Evolutionary conservation across 1,284 basidiomycete species (phyloP).

Genomic region (Trichosporon ovoides): DNA sequence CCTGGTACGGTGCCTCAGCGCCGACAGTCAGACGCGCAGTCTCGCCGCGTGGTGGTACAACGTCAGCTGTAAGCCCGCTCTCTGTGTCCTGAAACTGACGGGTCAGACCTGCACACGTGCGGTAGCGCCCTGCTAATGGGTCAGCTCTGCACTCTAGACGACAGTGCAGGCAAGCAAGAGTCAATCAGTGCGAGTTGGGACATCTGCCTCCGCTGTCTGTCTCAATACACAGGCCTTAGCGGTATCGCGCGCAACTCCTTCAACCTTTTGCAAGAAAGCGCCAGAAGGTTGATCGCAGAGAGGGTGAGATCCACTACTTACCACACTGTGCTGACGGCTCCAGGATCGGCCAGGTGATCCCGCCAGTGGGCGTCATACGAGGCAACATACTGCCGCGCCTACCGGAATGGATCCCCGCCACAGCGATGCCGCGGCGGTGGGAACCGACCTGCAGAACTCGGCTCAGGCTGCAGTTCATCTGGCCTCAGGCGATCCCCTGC

Average conservation of each 20-base stretch:
- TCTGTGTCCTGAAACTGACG: background rate
- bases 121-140: constrained; percentile 1
- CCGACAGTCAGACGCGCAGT: background rate
- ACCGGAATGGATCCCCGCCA: too few species aligned
- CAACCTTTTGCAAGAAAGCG: background rate
- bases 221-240: background rate
- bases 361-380: too few species aligned
- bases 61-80: background rate
- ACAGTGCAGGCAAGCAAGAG: background rate
- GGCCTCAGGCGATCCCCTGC: too few species aligned
- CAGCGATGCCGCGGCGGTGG: too few species aligned
- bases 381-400: too few species aligned
- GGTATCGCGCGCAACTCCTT: background rate
- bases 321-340: background rate
- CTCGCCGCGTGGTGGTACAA: constrained; percentile 3
- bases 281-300: background rate
- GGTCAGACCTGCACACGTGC: constrained; percentile 3
- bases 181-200: background rate
- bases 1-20: background rate
- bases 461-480: too few species aligned
- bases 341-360: background rate
- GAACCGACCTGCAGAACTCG: too few species aligned
- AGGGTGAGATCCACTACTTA: too few species aligned
- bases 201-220: background rate
- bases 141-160: background rate